These are phyloP conservation scores for Erucastrum elatum DNA, from an alignment of 345 rosid genomes.

Conservation along the genomic window DNA sequence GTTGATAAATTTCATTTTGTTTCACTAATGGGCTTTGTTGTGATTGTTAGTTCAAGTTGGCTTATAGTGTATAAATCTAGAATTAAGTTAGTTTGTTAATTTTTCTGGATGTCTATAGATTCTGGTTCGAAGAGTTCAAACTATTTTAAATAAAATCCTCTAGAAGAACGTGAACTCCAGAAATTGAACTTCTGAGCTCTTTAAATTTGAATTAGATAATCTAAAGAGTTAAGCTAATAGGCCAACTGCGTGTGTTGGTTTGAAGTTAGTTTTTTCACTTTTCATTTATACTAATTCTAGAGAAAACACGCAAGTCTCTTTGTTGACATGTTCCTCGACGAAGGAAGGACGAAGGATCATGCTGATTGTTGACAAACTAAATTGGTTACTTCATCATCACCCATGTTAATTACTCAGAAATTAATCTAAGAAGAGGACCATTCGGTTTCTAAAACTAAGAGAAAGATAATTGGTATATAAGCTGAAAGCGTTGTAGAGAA, in stretches of 20 bases:
- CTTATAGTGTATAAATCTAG: not conserved
- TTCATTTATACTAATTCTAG: not conserved
- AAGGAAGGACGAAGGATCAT: not conserved
- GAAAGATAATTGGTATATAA: not conserved
- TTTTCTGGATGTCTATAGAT: too few species aligned
- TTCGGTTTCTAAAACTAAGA: slow-evolving; percentile 4
- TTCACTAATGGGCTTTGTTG: not conserved
- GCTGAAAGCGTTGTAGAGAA: slow-evolving; percentile 12
- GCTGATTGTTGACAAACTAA: too few species aligned
- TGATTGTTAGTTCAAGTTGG: not conserved
- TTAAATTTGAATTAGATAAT: not conserved
- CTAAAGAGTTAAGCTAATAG: not conserved
- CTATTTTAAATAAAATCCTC: too few species aligned
- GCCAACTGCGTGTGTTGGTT: not conserved
- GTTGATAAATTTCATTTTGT: not conserved
- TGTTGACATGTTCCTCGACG: not conserved
- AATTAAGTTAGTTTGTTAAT: not conserved
- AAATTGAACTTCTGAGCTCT: not conserved
- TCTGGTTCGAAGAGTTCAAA: too few species aligned
- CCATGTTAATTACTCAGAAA: not conserved
- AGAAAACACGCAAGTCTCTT: not conserved
- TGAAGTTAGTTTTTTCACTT: not conserved
- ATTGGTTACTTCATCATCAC: too few species aligned
- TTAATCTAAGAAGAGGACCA: not conserved
- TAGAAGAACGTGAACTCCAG: too few species aligned